These are phyloP conservation scores for Litsea cubeba DNA, from an alignment of 164 flowering plant species.

Conservation along the genomic window DNA sequence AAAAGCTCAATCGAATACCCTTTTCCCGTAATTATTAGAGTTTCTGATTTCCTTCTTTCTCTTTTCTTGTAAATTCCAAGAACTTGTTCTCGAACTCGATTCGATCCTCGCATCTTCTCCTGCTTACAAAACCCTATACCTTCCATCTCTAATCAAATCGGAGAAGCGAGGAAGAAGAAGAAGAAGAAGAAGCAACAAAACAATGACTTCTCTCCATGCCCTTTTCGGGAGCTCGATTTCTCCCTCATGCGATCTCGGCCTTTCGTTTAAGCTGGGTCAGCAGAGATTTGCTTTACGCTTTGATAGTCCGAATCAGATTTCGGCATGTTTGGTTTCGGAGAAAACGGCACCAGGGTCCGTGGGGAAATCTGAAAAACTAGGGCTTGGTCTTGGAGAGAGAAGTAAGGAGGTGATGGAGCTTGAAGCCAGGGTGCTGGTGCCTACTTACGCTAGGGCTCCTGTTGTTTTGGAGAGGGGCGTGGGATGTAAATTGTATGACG, in stretches of 20 bases:
- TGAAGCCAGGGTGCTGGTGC: slow-evolving; percentile 58
- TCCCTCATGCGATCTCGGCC: slow-evolving; percentile 2
- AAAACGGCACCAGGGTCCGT: slow-evolving; percentile 7
- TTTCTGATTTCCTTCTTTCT: no score
- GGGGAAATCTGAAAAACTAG: slow-evolving; percentile 11
- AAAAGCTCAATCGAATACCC: no score
- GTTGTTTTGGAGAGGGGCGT: slow-evolving; percentile 63
- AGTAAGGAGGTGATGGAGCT: slow-evolving; percentile 54
- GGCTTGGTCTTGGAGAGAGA: slow-evolving; percentile 12
- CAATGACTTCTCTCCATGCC: slow-evolving; percentile 8
- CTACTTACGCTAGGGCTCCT: slow-evolving; percentile 70
- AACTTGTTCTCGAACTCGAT: no score
- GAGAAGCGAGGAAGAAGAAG: no score
- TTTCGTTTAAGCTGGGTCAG: slow-evolving; percentile 5
- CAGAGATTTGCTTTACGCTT: neutral
- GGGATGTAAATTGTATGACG: slow-evolving; percentile 79
- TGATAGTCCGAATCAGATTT: slow-evolving; percentile 1
- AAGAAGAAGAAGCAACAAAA: no score
- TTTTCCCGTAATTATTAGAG: no score
- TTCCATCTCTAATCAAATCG: no score
- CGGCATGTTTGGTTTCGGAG: slow-evolving; percentile 31
- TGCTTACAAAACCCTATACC: no score
- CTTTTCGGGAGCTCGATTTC: slow-evolving; percentile 11
- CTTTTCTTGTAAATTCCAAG: no score
- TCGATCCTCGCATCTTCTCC: no score